A percentile compares a stretch with the other conserved stretches of the same genome.
Evolutionary conservation across 441 rosid species (phyloP).

Genomic region (Rhodomyrtus psidioides): DNA sequence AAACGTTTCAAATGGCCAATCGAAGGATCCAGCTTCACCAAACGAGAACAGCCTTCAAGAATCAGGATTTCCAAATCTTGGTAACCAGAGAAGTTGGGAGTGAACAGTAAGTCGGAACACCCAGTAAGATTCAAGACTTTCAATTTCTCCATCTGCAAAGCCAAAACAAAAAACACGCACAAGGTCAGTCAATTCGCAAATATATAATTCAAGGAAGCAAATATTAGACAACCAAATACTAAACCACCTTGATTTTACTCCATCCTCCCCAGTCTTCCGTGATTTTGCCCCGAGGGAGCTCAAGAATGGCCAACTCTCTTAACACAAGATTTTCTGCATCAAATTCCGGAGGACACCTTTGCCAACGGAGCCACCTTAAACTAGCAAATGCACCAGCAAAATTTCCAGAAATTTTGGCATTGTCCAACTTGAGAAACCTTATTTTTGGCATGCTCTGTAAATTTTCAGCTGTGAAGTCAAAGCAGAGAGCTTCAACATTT

Average conservation of each 20-base stretch:
- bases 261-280: not conserved
- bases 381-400: not conserved
- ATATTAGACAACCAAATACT: not conserved
- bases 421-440: not conserved
- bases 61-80: too few species aligned
- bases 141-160: too few species aligned
- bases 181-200: too few species aligned
- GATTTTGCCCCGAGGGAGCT: not conserved
- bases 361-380: not conserved
- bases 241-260: not conserved
- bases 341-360: not conserved
- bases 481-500: not conserved
- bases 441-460: not conserved
- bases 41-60: too few species aligned
- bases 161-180: too few species aligned
- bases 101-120: too few species aligned
- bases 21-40: too few species aligned
- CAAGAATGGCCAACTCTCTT: not conserved
- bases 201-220: not conserved
- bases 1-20: too few species aligned
- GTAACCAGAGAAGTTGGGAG: too few species aligned
- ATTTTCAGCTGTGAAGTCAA: not conserved
- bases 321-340: rapidly evolving
- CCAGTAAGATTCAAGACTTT: too few species aligned
- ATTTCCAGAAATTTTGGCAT: not conserved